phyloP scores from a whole-genome alignment of 129 eudicot genomes.

The Flaveria bidentis region DNA sequence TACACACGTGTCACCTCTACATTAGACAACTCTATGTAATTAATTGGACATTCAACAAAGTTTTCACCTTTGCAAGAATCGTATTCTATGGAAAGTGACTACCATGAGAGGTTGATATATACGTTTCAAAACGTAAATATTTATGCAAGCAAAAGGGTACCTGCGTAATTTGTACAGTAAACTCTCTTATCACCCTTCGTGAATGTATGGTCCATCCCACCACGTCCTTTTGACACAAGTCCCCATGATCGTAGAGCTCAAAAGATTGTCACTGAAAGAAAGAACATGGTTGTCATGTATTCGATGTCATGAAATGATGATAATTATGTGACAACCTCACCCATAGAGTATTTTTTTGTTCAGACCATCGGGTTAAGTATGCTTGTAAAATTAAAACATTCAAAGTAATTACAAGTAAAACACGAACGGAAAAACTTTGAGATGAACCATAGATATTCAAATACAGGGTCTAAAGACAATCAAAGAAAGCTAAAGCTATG shows the following conservation, averaged over 20 bases:
- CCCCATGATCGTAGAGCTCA: conserved; percentile 10
- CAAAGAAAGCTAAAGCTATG: conserved; percentile 16
- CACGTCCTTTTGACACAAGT: conserved; percentile 2
- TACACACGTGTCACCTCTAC: conserved; percentile 31
- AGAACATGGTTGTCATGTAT: conserved; percentile 13
- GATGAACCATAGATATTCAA: not conserved
- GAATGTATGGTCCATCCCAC: conserved; percentile 17
- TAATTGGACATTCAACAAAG: conserved; percentile 24
- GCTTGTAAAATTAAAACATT: conserved; percentile 1
- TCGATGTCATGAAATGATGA: conserved; percentile 13
- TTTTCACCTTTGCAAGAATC: conserved; percentile 34
- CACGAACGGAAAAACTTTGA: not conserved
- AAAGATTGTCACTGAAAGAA: conserved; percentile 11
- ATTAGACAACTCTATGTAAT: conserved; percentile 29
- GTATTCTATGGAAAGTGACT: conserved; percentile 30
- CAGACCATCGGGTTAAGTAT: not conserved
- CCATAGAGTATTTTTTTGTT: not conserved
- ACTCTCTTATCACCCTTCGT: not conserved
- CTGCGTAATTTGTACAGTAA: conserved; percentile 2
- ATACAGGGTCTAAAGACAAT: conserved; percentile 6
- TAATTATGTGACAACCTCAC: conserved; percentile 11
- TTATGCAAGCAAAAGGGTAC: conserved; percentile 11
- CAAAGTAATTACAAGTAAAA: conserved; percentile 10
- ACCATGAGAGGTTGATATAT: conserved; percentile 24
- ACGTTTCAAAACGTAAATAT: not conserved